A percentile compares a stretch with the other conserved stretches of the same genome.
These are phyloP conservation scores for Aegilops speltoides DNA, from an alignment of 176 grass and related monocot species.

Conservation along the genomic window DNA sequence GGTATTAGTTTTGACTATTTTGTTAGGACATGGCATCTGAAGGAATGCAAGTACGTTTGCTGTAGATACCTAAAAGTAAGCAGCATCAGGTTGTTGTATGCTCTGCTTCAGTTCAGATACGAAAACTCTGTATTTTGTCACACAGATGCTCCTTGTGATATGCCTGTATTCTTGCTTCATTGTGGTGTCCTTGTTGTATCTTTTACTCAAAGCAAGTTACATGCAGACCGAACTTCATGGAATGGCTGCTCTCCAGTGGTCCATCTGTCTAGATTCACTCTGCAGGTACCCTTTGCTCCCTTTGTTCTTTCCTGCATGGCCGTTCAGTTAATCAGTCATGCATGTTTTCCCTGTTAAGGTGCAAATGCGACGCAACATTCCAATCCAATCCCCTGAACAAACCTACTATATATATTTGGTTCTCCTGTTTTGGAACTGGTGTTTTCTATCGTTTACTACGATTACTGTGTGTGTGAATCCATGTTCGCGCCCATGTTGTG, in stretches of 20 bases:
- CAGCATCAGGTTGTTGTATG: not conserved
- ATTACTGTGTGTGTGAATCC: not conserved
- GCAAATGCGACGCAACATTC: not conserved
- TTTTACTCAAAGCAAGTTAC: slow-evolving; percentile 34
- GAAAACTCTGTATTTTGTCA: not conserved
- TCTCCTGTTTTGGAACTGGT: not conserved
- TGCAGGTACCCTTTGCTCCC: slow-evolving; percentile 52
- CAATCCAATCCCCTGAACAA: not conserved
- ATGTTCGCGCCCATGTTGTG: not conserved
- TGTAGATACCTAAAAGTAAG: not conserved
- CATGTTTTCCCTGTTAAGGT: not conserved
- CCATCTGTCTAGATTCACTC: slow-evolving; percentile 93
- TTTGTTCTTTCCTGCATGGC: not conserved
- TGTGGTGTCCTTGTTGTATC: not conserved
- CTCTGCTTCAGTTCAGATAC: not conserved
- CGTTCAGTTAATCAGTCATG: not conserved
- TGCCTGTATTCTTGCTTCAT: slow-evolving; percentile 6
- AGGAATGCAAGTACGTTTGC: not conserved
- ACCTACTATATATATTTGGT: not conserved
- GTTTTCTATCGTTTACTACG: not conserved
- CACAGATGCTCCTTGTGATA: not conserved
- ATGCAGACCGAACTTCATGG: slow-evolving; percentile 88
- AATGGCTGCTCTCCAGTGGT: slow-evolving; percentile 83
- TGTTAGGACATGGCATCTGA: not conserved
- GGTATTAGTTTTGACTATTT: not conserved